Base-by-base conservation (phyloP, 2,329 filamentous ascomycete genomes). In the Mycocentrospora acerina region DNA sequence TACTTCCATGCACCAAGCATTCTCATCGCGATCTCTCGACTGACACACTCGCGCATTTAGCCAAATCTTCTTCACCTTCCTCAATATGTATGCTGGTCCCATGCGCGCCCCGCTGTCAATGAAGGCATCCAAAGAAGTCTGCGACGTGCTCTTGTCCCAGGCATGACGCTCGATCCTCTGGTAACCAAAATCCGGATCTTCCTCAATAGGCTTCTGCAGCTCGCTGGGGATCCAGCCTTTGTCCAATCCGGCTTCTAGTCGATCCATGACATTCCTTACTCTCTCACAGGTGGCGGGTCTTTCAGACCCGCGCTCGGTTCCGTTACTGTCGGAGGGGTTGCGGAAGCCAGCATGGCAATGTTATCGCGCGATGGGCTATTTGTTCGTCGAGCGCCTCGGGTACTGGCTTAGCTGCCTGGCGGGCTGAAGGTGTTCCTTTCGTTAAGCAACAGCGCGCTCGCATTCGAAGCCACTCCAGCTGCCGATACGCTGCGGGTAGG, bases 181-280 rank as follows among this genome's bases (percentile, higher is more conserved):
- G 35, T 44, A 40, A 38, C 44, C 33, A 44, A 48, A 41, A n/a
- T 44, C 40, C n/a, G 13, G 15, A 34, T 44, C 44, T 37, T 40
- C 40, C 27, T 38, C 37, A 25, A 47, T 44, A 26, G 25, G 17
- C 19, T 48, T 27, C 30, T 37, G 41, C 13, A 48, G 29, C 37
- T 24, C 22, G 15, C 24, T 37, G 7, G 41, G 44, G 37, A 47
- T 49, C 46, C 43, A 46, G 37, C 46, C 42, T 37, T 32, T 30
- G 25, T 48, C 45, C 18, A 48, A 28, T 12, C 44, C 31, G 28
- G 37, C 36, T 24, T 44, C 40, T 14, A 47, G 36, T 17, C 36
- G 40, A 18, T 43, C 44, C 18, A 44, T 43, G 32, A 47, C 44
- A 43, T 40, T 26, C 32, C 35, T 47, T 11, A 47, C 44, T 29